Evolutionary conservation across 208 protist species (phyloP), one percentile per base, ranked within the genome.

Genomic region (Wallacemonas sp.): DNA sequence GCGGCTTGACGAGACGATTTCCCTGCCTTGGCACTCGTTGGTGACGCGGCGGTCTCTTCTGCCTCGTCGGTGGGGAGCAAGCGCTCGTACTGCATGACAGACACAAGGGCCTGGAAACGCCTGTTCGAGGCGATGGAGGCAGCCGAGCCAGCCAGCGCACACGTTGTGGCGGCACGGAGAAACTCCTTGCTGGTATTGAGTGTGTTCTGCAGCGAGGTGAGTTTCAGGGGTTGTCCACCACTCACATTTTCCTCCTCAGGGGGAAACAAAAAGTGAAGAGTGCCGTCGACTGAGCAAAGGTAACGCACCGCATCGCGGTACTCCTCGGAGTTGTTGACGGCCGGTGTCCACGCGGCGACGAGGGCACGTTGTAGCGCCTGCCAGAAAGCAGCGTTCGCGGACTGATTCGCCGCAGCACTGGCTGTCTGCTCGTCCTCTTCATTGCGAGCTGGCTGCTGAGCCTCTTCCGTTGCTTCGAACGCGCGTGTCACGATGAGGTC

Each of bases 61-160:
- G 28, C 34, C 6, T 34, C 45, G 4, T 26, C 4, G 19, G 51
- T 38, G 2, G 80, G 82, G 22, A 91, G 71, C 0, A 91, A 66
- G 8, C 70, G 77, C 15, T 75, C 82, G 39, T 80, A 80, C 62
- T 88, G 72, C 51, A 92, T 62, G 51, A 91, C 66, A 26, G 78
- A 66, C 0, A 66, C 53, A 44, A 94, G 69, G 28, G 80, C 74
- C 27, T 70, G 56, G 17, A 74, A 65, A 39, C 69, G 51, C 12
- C 54, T 46, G 28, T 47, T 39, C 19, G 66, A 64, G 2, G 36
- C 63, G 22, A 93, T 61, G 1, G 78, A 54, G 1, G 83, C 75
- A 8, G 75, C 55, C 21, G 79, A 88, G 0, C 86, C 90, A 17
- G 83, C 73, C 58, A 96, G 64, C 0, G 81, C 85, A 26, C 84